These are phyloP conservation scores for Neoscytalidium dimidiatum DNA, from an alignment of 2,329 filamentous ascomycete genomes.

Conservation along the genomic window DNA sequence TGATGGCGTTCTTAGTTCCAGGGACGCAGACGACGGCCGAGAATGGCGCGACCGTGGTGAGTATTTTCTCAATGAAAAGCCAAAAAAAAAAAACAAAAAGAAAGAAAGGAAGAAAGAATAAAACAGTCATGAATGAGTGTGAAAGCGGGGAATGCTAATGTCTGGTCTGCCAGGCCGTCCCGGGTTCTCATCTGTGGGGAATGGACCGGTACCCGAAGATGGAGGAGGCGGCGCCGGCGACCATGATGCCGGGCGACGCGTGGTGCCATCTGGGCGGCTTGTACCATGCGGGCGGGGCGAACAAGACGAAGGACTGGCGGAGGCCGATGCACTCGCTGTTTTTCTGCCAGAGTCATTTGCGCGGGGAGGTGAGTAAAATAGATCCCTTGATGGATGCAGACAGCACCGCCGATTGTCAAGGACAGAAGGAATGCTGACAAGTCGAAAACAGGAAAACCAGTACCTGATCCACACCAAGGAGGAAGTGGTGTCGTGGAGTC, in stretches of 20 bases:
- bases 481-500: slow-evolving; percentile 8
- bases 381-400: not conserved
- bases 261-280: slow-evolving; percentile 43
- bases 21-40: slow-evolving; percentile 37
- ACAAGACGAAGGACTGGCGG: slow-evolving; percentile 27
- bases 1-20: slow-evolving; percentile 22
- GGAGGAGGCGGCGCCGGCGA: slow-evolving; percentile 42
- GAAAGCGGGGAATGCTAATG: not conserved
- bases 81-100: no score
- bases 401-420: not conserved
- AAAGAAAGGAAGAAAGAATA: no score
- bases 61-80: no score
- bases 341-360: slow-evolving; percentile 10
- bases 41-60: slow-evolving; percentile 42
- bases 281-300: slow-evolving; percentile 46
- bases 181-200: slow-evolving; percentile 45
- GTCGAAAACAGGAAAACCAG: slow-evolving; percentile 4
- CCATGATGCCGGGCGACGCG: slow-evolving; percentile 44
- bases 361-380: not conserved
- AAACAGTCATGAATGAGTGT: not conserved
- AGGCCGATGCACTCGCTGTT: slow-evolving; percentile 19
- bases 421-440: not conserved
- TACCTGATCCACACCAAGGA: slow-evolving; percentile 17
- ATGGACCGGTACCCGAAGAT: slow-evolving; percentile 38
- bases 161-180: slow-evolving; percentile 31